Evolutionary conservation across 1,284 basidiomycete genomes (phyloP).

Genomic region (Porodaedalea pini): DNA sequence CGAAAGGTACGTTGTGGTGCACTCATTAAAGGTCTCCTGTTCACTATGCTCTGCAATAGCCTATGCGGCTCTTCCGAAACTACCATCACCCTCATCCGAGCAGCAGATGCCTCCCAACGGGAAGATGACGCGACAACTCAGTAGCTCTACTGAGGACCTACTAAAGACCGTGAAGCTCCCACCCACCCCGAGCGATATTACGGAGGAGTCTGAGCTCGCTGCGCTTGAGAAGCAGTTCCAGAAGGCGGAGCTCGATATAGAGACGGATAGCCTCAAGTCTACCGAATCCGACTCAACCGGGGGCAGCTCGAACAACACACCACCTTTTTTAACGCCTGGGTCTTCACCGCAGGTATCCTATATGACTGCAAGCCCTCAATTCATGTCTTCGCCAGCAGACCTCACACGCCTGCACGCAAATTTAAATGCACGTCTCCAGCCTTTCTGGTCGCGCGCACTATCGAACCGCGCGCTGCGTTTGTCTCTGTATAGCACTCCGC

Average conservation of each 20-base stretch:
- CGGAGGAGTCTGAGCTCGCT: slow-evolving; percentile 54
- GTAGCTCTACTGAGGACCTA: slow-evolving; percentile 48
- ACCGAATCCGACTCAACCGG: slow-evolving; percentile 12
- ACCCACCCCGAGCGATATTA: slow-evolving; percentile 56
- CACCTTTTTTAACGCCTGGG: slow-evolving; percentile 24
- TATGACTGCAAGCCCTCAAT: slow-evolving; percentile 11
- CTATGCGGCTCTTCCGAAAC: slow-evolving; percentile 61
- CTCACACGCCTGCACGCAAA: slow-evolving; percentile 64
- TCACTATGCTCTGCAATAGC: slow-evolving; percentile 36
- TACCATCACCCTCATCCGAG: slow-evolving; percentile 29
- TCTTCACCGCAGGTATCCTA: slow-evolving; percentile 7
- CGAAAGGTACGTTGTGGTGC: slow-evolving; percentile 53
- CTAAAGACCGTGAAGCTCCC: slow-evolving; percentile 45
- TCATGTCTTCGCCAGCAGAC: slow-evolving; percentile 28
- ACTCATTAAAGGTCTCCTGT: slow-evolving; percentile 4
- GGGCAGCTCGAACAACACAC: slow-evolving; percentile 16
- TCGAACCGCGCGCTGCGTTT: slow-evolving; percentile 56
- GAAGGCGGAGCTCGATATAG: slow-evolving; percentile 27
- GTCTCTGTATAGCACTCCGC: slow-evolving; percentile 41
- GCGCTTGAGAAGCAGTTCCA: slow-evolving; percentile 47
- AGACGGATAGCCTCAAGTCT: slow-evolving; percentile 20
- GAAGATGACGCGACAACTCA: slow-evolving; percentile 28
- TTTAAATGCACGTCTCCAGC: slow-evolving; percentile 67
- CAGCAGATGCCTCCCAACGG: slow-evolving; percentile 19
- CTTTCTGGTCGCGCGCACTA: slow-evolving; percentile 74